Evolutionary conservation across 805 yeast genomes (phyloP), one percentile per base, ranked within the genome.

Genomic region (Kluyveromyces wickerhamii): DNA sequence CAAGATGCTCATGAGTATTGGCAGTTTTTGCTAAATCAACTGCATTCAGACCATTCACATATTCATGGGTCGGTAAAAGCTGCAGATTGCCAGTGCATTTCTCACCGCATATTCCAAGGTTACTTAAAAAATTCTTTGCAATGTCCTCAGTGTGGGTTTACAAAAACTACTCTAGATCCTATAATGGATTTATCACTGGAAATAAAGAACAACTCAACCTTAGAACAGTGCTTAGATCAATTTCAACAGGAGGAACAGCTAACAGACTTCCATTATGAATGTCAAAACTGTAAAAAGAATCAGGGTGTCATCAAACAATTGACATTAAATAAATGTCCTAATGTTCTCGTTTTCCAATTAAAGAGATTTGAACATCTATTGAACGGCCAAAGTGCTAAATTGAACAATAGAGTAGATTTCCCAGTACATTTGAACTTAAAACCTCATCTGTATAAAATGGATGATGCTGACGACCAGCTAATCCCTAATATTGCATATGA

Each of bases 1-100:
- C 99, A 92, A 59, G 99, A 92, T 56, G 97, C 98, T 0, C 99
- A 92, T 60, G 99, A 92, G 59, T 92, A 89, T 59, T 80, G 94
- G 80, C 96, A 92, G 54, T 88, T 89, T 54, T 52, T 89, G 19
- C 66, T 89, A 24, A 83, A 89, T 57, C 94, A 87, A 58, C 59
- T 92, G 37, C 98, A 92, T 38, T 48, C 52, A 25, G 67, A 60
- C 22, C 45, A 57, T 18, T 36, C 34, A 12, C 39, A 41, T 8
- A 34, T 38, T 3, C 41, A 36, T 8, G 31, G 28, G 21, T 26
- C 37, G 29, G 26, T 33, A 35, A 34, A 40, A 37, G 23, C 43
- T 14, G 43, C 4, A 11, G 35, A 37, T 17, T 92, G 98, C 60
- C 57, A 68, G 10, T 92, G 98, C 59, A 70, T 88, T 13, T 73